Conservation (phyloP, 352 stramenopile genomes). For the Phytophthora chlamydospora region DNA sequence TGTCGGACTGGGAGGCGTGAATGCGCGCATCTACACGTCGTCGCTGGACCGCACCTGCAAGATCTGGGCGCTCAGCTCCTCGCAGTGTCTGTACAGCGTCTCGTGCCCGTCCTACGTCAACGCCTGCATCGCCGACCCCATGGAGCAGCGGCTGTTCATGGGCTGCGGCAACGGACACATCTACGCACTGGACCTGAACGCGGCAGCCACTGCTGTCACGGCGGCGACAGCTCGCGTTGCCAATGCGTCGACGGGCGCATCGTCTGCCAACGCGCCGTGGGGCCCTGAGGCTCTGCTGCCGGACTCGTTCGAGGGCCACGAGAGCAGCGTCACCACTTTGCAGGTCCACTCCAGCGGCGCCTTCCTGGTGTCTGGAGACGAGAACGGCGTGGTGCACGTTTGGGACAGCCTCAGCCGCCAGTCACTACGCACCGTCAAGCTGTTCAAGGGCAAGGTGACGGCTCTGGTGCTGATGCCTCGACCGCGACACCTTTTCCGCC, state of each 20-base stretch:
- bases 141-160: slow-evolving; percentile 77
- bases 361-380: slow-evolving; percentile 70
- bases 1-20: slow-evolving; percentile 67
- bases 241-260: slow-evolving; percentile 31
- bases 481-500: slow-evolving; percentile 67
- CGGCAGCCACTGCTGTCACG: slow-evolving; percentile 57
- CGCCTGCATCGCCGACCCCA: slow-evolving; percentile 55
- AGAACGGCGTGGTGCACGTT: slow-evolving; percentile 59
- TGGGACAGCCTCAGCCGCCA: slow-evolving; percentile 76
- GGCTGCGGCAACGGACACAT: slow-evolving; percentile 74
- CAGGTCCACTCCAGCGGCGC: slow-evolving; percentile 62
- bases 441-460: slow-evolving; percentile 70
- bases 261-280: slow-evolving; percentile 34
- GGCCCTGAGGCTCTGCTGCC: slow-evolving; percentile 49
- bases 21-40: slow-evolving; percentile 75
- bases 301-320: slow-evolving; percentile 71
- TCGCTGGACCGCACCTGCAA: slow-evolving; percentile 83
- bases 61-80: slow-evolving; percentile 66
- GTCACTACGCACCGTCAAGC: slow-evolving; percentile 65
- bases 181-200: slow-evolving; percentile 73
- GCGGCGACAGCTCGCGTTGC: slow-evolving; percentile 59
- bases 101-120: slow-evolving; percentile 79
- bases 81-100: slow-evolving; percentile 66
- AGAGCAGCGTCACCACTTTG: slow-evolving; percentile 60
- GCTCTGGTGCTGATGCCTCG: slow-evolving; percentile 55